Evolutionary conservation across 208 protist genomes (phyloP).

Genomic region (Naegleria gruberi): DNA sequence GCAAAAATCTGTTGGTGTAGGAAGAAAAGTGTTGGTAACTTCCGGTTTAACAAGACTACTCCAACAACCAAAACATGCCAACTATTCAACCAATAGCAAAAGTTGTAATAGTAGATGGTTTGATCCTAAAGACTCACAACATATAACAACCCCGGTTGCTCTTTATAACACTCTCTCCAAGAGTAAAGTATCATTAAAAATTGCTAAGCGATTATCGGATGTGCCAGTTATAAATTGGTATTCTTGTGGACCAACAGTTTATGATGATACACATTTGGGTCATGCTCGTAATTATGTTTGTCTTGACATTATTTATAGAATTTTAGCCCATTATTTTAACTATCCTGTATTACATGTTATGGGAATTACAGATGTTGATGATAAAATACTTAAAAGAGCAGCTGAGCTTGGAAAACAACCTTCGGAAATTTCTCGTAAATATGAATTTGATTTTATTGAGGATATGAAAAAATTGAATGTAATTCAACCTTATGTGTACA

Average conservation of each 20-base stretch:
- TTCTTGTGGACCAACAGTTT: slow-evolving; percentile 95
- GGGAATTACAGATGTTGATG: slow-evolving; percentile 99
- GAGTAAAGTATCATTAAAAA: background rate
- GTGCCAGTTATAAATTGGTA: slow-evolving; percentile 61
- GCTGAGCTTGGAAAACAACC: background rate
- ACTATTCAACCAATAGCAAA: too few relatives aligned
- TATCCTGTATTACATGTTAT: slow-evolving; percentile 81
- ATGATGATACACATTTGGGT: slow-evolving; percentile 92
- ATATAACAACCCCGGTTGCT: background rate
- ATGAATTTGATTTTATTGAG: slow-evolving; percentile 76
- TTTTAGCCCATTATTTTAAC: slow-evolving; percentile 91
- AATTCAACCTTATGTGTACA: slow-evolving; percentile 74
- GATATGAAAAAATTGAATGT: slow-evolving; percentile 80
- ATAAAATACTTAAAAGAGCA: slow-evolving; percentile 95
- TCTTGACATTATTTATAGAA: slow-evolving; percentile 92
- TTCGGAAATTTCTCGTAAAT: background rate
- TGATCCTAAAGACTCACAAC: too few relatives aligned
- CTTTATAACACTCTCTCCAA: background rate
- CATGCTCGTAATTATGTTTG: slow-evolving; percentile 95
- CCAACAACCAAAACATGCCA: too few relatives aligned
- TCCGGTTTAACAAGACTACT: too few relatives aligned
- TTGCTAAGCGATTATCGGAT: background rate
- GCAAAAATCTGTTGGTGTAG: too few relatives aligned
- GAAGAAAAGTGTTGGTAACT: too few relatives aligned
- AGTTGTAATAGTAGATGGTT: too few relatives aligned